Percentiles rank a stretch among this genome's conserved stretches.
phyloP scores from a whole-genome alignment of 306 rosid species.

The Spatholobus suberectus region DNA sequence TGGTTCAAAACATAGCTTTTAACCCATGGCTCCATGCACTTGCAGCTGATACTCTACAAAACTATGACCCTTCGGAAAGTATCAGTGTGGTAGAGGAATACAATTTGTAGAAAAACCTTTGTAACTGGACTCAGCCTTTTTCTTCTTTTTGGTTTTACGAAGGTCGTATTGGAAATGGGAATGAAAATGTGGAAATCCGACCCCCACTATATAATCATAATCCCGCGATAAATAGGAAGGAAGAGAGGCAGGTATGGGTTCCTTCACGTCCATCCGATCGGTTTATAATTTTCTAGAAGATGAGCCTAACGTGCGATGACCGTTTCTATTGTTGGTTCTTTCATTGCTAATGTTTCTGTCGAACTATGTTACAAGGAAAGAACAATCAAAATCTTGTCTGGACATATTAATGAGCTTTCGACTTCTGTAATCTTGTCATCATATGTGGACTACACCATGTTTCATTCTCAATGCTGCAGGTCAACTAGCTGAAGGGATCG shows the following conservation, averaged over 20 bases:
- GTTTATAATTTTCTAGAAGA: neutral
- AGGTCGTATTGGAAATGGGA: neutral
- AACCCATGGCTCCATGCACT: too few species aligned
- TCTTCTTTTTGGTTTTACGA: neutral
- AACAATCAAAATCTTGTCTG: neutral
- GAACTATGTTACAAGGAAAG: neutral
- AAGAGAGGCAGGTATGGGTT: neutral
- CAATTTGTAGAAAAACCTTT: neutral
- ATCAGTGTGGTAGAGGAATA: neutral
- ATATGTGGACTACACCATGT: neutral
- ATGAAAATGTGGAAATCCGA: neutral
- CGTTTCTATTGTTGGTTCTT: neutral
- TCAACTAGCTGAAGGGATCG: neutral
- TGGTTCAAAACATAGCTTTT: too few species aligned
- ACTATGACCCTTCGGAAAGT: neutral
- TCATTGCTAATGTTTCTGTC: neutral
- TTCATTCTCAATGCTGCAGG: neutral
- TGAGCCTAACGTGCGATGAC: slow-evolving; percentile 11
- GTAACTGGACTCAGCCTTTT: neutral
- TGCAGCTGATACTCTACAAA: neutral
- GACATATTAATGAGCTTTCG: neutral
- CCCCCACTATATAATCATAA: too few species aligned
- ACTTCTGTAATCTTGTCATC: neutral
- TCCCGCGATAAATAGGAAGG: neutral
- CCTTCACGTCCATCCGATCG: neutral